These are phyloP conservation scores for Phellopilus nigrolimitatus DNA, from an alignment of 1,284 basidiomycete genomes.

Conservation along the genomic window DNA sequence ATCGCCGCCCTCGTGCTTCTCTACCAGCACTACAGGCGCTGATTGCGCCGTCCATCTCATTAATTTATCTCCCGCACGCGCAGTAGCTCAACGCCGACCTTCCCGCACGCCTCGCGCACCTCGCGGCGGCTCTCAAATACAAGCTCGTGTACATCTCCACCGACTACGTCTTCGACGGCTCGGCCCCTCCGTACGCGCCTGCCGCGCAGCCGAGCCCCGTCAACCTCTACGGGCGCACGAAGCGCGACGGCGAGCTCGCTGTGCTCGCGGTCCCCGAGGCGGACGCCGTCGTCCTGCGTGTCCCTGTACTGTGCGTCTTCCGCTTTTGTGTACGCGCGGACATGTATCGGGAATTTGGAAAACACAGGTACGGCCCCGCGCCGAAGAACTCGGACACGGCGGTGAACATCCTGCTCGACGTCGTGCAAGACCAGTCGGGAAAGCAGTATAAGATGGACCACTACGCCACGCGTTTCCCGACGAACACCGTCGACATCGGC, in stretches of 20 bases:
- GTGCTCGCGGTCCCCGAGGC: slow-evolving; percentile 45
- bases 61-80: background rate
- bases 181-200: slow-evolving; percentile 72
- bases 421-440: slow-evolving; percentile 72
- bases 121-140: slow-evolving; percentile 52
- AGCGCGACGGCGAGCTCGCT: slow-evolving; percentile 70
- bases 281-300: slow-evolving; percentile 61
- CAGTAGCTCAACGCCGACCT: slow-evolving; percentile 65
- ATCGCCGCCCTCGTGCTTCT: background rate
- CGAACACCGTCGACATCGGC: slow-evolving; percentile 73
- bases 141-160: slow-evolving; percentile 76
- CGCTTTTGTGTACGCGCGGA: slow-evolving; percentile 2
- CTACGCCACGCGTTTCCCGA: slow-evolving; percentile 78
- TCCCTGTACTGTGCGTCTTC: slow-evolving; percentile 70
- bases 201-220: slow-evolving; percentile 65
- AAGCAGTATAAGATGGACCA: slow-evolving; percentile 85
- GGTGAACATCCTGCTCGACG: slow-evolving; percentile 73
- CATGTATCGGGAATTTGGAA: background rate
- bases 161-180: slow-evolving; percentile 85
- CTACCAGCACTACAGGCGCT: background rate
- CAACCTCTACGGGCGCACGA: slow-evolving; percentile 73
- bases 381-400: slow-evolving; percentile 74
- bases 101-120: slow-evolving; percentile 54
- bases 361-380: slow-evolving; percentile 69
- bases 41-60: slow-evolving; percentile 2